These are phyloP conservation scores for Smallanthus sonchifolius DNA, from an alignment of 129 eudicot genomes.

Conservation along the genomic window DNA sequence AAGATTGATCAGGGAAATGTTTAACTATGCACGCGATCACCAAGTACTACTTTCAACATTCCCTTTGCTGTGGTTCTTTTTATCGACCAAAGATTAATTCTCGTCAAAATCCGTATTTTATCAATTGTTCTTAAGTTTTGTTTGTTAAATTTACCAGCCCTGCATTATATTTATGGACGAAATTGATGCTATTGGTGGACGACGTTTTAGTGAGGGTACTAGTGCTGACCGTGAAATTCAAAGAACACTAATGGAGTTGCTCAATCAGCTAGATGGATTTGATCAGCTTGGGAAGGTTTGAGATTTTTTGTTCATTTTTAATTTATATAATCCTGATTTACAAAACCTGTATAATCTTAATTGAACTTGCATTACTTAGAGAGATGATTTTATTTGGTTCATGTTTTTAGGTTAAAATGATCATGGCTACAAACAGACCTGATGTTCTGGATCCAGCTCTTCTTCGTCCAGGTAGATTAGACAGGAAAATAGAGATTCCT, in stretches of 20 bases:
- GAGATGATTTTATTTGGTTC: background rate
- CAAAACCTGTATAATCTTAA: background rate
- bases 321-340: background rate
- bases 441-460: constrained; percentile 99
- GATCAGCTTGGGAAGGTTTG: constrained; percentile 96
- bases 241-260: constrained; percentile 96
- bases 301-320: background rate
- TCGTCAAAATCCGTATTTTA: background rate
- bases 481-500: constrained; percentile 95
- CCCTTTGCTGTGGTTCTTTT: background rate
- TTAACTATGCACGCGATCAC: constrained; percentile 93
- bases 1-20: constrained; percentile 95
- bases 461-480: constrained; percentile 96
- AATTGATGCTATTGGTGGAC: constrained; percentile 97
- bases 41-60: constrained; percentile 48
- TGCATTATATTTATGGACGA: constrained; percentile 30
- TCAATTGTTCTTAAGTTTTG: constrained; percentile 1
- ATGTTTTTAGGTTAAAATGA: constrained; percentile 72
- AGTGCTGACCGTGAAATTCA: constrained; percentile 99
- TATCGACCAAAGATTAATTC: background rate
- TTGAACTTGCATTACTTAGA: background rate
- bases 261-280: constrained; percentile 94
- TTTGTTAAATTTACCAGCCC: constrained; percentile 1
- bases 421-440: constrained; percentile 98
- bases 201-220: constrained; percentile 98